Conservation (phyloP, 305 asterid genomes). For the Coffea humblotiana region DNA sequence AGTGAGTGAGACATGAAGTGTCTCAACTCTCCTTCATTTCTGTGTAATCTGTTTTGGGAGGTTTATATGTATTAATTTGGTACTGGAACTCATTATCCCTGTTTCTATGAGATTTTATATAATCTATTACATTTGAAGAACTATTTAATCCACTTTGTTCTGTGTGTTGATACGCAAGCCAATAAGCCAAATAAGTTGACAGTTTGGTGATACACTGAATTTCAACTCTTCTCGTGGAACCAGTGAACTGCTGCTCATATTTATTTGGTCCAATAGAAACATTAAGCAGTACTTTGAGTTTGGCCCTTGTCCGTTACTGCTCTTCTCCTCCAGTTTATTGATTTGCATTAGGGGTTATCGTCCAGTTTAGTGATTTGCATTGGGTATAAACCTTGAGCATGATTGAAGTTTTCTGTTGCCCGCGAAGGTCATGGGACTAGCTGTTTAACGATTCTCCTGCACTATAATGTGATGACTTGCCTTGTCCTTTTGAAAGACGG, state of each 20-base stretch:
- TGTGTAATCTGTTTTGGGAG: constrained; percentile 8
- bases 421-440: not conserved
- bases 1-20: constrained; percentile 24
- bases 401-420: not conserved
- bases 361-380: too few relatives aligned
- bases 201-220: not conserved
- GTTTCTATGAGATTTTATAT: not conserved
- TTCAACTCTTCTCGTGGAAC: not conserved
- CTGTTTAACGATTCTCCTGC: not conserved
- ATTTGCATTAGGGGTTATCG: too few relatives aligned
- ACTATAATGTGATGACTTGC: not conserved
- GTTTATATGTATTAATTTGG: not conserved
- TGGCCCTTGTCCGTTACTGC: not conserved
- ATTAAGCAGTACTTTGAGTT: not conserved
- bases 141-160: not conserved
- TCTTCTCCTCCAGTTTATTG: not conserved
- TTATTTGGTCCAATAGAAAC: not conserved
- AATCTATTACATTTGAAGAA: not conserved
- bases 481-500: not conserved
- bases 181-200: not conserved
- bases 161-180: not conserved
- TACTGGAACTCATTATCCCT: not conserved
- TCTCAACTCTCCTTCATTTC: not conserved
- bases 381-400: not conserved
- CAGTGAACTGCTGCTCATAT: not conserved